phyloP scores from a whole-genome alignment of 352 stramenopile genomes.

The Phytophthora pinifolia region DNA sequence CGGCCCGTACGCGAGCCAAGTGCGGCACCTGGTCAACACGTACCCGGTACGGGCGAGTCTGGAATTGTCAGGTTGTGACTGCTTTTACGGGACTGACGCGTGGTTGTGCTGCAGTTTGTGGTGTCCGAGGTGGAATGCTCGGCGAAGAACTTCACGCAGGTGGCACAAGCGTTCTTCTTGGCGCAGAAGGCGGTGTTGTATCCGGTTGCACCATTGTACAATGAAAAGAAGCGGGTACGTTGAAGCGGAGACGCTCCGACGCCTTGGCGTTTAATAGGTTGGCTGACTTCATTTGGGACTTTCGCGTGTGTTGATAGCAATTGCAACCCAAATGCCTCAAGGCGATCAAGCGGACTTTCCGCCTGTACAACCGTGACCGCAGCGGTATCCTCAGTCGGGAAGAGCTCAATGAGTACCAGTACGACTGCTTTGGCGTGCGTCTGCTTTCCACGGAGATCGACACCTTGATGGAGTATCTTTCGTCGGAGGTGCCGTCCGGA shows the following conservation, averaged over 20 bases:
- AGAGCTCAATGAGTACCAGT: conserved; percentile 89
- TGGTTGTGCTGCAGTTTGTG: conserved; percentile 54
- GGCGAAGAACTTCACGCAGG: conserved; percentile 86
- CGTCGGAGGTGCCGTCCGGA: conserved; percentile 59
- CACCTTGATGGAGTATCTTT: conserved; percentile 84
- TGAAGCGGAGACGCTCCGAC: not conserved
- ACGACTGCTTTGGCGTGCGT: conserved; percentile 85
- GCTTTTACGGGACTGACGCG: not conserved
- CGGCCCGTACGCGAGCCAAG: conserved; percentile 67
- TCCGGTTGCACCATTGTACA: conserved; percentile 85
- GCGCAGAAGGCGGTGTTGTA: conserved; percentile 91
- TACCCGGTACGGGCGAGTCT: conserved; percentile 44
- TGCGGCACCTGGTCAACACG: conserved; percentile 64
- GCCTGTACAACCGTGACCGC: conserved; percentile 81
- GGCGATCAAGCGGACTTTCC: conserved; percentile 87
- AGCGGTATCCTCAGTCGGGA: conserved; percentile 81
- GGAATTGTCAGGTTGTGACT: no score
- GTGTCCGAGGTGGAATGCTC: conserved; percentile 86
- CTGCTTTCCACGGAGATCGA: conserved; percentile 83
- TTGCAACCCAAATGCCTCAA: conserved; percentile 82
- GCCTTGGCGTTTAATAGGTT: not conserved
- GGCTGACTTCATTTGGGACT: not conserved
- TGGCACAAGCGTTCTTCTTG: conserved; percentile 87
- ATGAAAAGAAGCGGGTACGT: conserved; percentile 78
- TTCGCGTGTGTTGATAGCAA: conserved; percentile 34